Percentiles rank a stretch among this genome's conserved stretches.
Conservation (phyloP, 371 early-diverging fungal genomes). For the Saksenaea oblongispora region DNA sequence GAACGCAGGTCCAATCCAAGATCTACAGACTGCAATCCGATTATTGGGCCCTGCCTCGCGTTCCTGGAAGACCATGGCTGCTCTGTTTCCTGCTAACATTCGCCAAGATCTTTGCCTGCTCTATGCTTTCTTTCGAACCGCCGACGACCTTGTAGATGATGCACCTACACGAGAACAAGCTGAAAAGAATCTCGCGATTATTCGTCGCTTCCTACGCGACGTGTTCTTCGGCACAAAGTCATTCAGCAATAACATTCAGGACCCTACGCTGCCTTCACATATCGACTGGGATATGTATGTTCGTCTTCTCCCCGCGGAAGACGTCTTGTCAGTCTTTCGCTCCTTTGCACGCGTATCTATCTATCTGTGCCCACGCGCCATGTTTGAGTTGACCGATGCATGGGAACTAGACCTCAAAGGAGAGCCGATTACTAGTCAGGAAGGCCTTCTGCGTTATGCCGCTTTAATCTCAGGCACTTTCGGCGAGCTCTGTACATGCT, state of each 20-base stretch:
- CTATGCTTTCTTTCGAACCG: slow-evolving; percentile 59
- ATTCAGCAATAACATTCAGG: not conserved
- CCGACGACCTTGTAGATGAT: slow-evolving; percentile 61
- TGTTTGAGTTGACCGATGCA: slow-evolving; percentile 49
- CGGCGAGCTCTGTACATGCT: slow-evolving; percentile 51
- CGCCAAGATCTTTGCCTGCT: slow-evolving; percentile 51
- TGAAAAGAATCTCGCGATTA: slow-evolving; percentile 25
- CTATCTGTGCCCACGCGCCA: slow-evolving; percentile 43
- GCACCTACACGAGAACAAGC: slow-evolving; percentile 24
- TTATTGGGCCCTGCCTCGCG: slow-evolving; percentile 38
- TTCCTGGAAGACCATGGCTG: slow-evolving; percentile 55
- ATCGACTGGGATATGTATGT: slow-evolving; percentile 27
- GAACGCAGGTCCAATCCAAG: slow-evolving; percentile 25
- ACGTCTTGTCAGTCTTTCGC: slow-evolving; percentile 30
- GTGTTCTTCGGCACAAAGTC: slow-evolving; percentile 4
- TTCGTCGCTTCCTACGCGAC: slow-evolving; percentile 24
- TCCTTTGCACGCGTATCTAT: slow-evolving; percentile 39
- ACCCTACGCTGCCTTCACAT: slow-evolving; percentile 22
- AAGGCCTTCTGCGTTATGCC: slow-evolving; percentile 47
- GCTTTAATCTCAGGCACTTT: slow-evolving; percentile 54
- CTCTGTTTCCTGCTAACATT: slow-evolving; percentile 48
- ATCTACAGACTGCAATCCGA: slow-evolving; percentile 29
- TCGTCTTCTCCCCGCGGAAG: slow-evolving; percentile 19
- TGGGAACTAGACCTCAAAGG: slow-evolving; percentile 50
- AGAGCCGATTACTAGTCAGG: slow-evolving; percentile 33